phyloP scores from a whole-genome alignment of 768 basidiomycete genomes.

The Gymnopilus junonius region DNA sequence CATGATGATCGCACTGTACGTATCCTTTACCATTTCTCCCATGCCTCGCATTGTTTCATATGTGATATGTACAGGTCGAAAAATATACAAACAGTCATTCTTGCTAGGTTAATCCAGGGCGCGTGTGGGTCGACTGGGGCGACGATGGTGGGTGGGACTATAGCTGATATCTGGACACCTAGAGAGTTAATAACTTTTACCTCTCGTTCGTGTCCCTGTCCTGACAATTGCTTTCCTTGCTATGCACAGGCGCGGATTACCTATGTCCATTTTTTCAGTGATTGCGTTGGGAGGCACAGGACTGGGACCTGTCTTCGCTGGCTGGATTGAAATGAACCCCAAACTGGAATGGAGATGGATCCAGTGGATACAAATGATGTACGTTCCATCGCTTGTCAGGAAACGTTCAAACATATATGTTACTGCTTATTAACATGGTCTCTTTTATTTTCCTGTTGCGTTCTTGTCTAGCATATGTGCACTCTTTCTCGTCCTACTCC shows the following conservation, averaged over 20 bases:
- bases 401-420: neutral
- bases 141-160: constrained; percentile 77
- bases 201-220: neutral
- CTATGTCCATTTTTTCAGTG: constrained; percentile 76
- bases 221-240: neutral
- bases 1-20: constrained; percentile 50
- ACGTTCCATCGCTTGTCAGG: constrained; percentile 14
- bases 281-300: constrained; percentile 53
- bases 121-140: constrained; percentile 71
- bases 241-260: constrained; percentile 66
- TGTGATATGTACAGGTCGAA: constrained; percentile 34
- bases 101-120: constrained; percentile 69
- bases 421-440: neutral
- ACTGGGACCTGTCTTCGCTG: constrained; percentile 27
- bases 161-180: constrained; percentile 70
- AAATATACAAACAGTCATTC: constrained; percentile 65
- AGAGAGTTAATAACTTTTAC: constrained; percentile 49
- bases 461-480: constrained; percentile 49
- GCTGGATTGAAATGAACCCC: constrained; percentile 34
- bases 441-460: neutral
- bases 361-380: constrained; percentile 36
- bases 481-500: constrained; percentile 50
- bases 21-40: neutral
- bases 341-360: constrained; percentile 34
- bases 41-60: neutral